Base-by-base conservation (phyloP, 331 rosid genomes). In the Prunus yedoensis region DNA sequence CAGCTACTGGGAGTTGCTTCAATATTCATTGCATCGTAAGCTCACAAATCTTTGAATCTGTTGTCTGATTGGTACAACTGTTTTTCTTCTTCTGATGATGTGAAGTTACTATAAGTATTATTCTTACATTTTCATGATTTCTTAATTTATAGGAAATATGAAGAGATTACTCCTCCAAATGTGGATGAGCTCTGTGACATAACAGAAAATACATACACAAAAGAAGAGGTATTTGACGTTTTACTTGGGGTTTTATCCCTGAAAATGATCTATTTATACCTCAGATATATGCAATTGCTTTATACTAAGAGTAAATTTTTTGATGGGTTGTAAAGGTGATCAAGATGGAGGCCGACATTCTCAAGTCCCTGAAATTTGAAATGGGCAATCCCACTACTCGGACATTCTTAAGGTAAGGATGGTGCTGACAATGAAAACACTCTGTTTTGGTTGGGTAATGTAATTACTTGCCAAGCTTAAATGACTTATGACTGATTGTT, bases 281-380 rank as follows among this genome's bases (percentile, higher is more conserved):
- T 47, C 3, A 50, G 1, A 50, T 27, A 16, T 21, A 46, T 73
- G 28, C n/a, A 32, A 46, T 58, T 27, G 54, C n/a, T 35, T 73
- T 7, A 17, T 65, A 66, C 54, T 80, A 4, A 51, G n/a, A n/a
- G 14, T 38, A 38, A 38, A 14, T 76, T 21, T 25, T 25, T 25
- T 25, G 27, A 1, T 78, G 5, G 5, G 43, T 18, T 43, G 3
- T 80, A 46, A 58, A 93, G 98, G 87, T 91, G 23, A 81, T 87
- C 30, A 59, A 83, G 57, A 93, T 90, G 97, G 97, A 91, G 68
- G 82, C 87, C 75, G 88, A 86, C 3, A 73, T 94, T 50, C 96
- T 94, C 28, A 87, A 87, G 30, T 69, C 83, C 4, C 75, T 91
- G 17, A 78, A 79, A n/a, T 91, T 87, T 83, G 98, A 89, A 79